Base-by-base conservation (phyloP, 306 rosid genomes). In the Luffa acutangula region DNA sequence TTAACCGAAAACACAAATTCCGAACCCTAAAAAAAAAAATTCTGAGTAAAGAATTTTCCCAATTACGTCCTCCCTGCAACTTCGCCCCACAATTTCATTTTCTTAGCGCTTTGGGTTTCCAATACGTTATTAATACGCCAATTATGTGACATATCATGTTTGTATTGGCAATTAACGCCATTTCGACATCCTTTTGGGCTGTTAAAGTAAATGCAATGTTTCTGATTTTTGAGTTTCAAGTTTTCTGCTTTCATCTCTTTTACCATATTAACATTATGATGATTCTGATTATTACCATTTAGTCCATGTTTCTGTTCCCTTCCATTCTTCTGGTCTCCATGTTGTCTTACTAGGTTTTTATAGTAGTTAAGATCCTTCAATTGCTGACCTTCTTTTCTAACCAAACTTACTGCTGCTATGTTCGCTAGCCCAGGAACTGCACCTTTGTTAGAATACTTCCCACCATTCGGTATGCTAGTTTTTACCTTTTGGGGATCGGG, bases 151-250 rank as follows among this genome's bases (percentile, higher is more conserved):
- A 53, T 53, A 10, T 88, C 92, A 41, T 93, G 98, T 72, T 45
- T 80, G 84, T 13, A 92, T 53, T 82, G 83, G 81, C 98, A 93
- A 75, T 77, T 77, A 18, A 9, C 62, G 37, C 97, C 98, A 33
- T 91, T 89, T 65, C 93, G 79, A 65, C 97, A 93, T 9, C 98
- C 98, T 66, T 79, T 90, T 9, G 85, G 11, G 80, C 85, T 85
- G 6, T 88, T 90, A 79, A 85, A 93, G 83, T 78, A 93, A 18
- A 82, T 66, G 90, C 98, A 92, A 9, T 84, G 84, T 88, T 83
- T 92, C 63, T 64, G 59, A 54, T 37, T 85, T 91, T 81, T 90
- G 54, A 6, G 15, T 78, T 80, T 89, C 85, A 53, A 70, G 51
- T 85, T 86, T 18, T 75, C 88, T n/a, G 66, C 83, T 39, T 88